These are phyloP conservation scores for Blastobotrys americana DNA, from an alignment of 805 yeast species.

Conservation along the genomic window DNA sequence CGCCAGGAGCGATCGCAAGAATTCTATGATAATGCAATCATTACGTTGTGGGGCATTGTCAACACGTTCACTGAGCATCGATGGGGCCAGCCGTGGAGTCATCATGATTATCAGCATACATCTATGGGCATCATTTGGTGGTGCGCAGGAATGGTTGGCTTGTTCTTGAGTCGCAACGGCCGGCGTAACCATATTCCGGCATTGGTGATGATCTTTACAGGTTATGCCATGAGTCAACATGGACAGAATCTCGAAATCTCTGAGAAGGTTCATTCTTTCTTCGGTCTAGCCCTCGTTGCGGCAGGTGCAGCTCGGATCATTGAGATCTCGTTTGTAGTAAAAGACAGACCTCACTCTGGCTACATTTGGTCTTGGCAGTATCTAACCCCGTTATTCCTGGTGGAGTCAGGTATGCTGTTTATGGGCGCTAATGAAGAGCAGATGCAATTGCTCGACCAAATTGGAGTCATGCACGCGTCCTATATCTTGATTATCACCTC, in stretches of 20 bases:
- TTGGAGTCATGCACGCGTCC: constrained; percentile 80
- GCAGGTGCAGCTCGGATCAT: constrained; percentile 72
- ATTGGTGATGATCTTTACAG: constrained; percentile 74
- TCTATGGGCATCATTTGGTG: constrained; percentile 97
- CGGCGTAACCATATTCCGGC: constrained; percentile 74
- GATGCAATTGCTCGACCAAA: constrained; percentile 55
- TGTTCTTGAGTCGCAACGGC: constrained; percentile 61
- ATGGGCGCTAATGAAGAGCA: constrained; percentile 95
- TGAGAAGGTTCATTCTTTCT: constrained; percentile 80
- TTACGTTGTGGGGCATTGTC: constrained; percentile 86
- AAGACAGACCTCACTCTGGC: constrained; percentile 38
- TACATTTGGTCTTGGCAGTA: constrained; percentile 68
- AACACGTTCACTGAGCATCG: constrained; percentile 95
- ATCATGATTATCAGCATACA: constrained; percentile 92
- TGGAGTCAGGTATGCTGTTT: constrained; percentile 72
- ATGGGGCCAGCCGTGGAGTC: constrained; percentile 92
- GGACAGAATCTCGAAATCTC: constrained; percentile 67
- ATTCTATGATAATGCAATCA: constrained; percentile 70
- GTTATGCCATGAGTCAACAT: constrained; percentile 93
- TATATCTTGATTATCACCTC: constrained; percentile 66
- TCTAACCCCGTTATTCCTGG: constrained; percentile 73
- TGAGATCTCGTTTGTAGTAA: constrained; percentile 71
- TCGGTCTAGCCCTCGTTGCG: constrained; percentile 70
- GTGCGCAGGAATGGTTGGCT: constrained; percentile 85
- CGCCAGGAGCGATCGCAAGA: constrained; percentile 60